Evolutionary conservation across 2,329 filamentous ascomycete genomes (phyloP), one percentile per base, ranked within the genome.

Genomic region (Arthrobotrys iridis): DNA sequence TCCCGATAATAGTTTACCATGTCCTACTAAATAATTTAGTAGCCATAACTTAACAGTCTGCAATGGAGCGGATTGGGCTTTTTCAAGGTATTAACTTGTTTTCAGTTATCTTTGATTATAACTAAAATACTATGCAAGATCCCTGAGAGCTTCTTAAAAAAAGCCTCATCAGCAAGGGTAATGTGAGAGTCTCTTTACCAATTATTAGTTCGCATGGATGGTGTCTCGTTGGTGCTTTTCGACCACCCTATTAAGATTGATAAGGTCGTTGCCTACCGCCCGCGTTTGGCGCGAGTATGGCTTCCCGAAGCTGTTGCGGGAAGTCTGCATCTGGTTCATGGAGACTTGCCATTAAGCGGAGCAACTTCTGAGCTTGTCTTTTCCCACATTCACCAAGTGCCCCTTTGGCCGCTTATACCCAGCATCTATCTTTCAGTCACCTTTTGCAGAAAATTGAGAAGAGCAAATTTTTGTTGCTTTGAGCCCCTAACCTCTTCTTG

Each of bases 401-500:
- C n/a, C n/a, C n/a, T n/a, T n/a, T n/a, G n/a, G n/a, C n/a, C n/a
- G n/a, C n/a, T n/a, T n/a, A n/a, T n/a, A n/a, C n/a, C n/a, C n/a
- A n/a, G n/a, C n/a, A n/a, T n/a, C n/a, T 55, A 57, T 33, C 48
- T 13, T 50, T 46, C 5, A 18, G 50, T 24, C 1, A 68, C 43
- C 22, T 24, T 1, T 6, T 28, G 13, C 4, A 68, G 41, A 58
- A 59, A 68, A 20, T 30, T 30, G 15, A 60, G 22, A 1, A 68
- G 64, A 1, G 10, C 13, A 43, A 15, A 35, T 20, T 68, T 22
- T 24, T 50, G 18, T 5, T 28, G 1, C 10, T 24, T n/a, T 4
- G 15, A 28, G 15, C 52, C 52, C 15, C 20, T 20, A 15, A 30
- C 64, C n/a, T 24, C 64, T 22, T 37, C 40, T 50, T 68, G 64